These are phyloP conservation scores for Exophiala calicioides DNA, from an alignment of 2,329 filamentous ascomycete genomes.

Conservation along the genomic window DNA sequence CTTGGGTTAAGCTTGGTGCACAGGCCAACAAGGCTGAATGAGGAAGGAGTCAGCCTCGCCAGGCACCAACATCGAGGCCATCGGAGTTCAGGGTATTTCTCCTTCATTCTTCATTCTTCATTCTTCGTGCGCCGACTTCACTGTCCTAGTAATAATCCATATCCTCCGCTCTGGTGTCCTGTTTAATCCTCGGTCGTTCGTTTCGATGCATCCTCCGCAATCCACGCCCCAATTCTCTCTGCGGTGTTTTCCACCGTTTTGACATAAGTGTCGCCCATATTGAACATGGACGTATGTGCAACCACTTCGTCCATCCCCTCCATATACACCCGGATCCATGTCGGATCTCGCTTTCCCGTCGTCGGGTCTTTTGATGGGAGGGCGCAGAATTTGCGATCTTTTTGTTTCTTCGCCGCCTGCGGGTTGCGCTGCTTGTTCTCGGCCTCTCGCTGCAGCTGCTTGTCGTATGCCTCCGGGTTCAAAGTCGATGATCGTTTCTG, in stretches of 20 bases:
- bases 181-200: no score
- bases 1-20: no score
- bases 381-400: slow-evolving; percentile 76
- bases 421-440: slow-evolving; percentile 29
- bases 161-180: no score
- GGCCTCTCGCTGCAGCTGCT: slow-evolving; percentile 15
- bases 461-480: slow-evolving; percentile 25
- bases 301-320: slow-evolving; percentile 79
- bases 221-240: slow-evolving; percentile 67
- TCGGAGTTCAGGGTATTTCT: no score
- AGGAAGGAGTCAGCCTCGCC: no score
- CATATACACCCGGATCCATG: slow-evolving; percentile 81
- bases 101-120: no score
- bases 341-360: slow-evolving; percentile 61
- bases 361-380: slow-evolving; percentile 61
- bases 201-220: slow-evolving; percentile 58
- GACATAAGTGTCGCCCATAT: slow-evolving; percentile 70
- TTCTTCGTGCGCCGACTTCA: no score
- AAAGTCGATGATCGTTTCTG: slow-evolving; percentile 28
- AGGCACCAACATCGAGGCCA: no score
- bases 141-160: no score
- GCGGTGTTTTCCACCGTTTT: slow-evolving; percentile 74
- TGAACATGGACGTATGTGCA: slow-evolving; percentile 81
- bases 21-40: no score
- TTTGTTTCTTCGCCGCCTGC: slow-evolving; percentile 43